phyloP scores from a whole-genome alignment of 371 early-diverging fungal species.

The Homolaphlyctis polyrhiza region DNA sequence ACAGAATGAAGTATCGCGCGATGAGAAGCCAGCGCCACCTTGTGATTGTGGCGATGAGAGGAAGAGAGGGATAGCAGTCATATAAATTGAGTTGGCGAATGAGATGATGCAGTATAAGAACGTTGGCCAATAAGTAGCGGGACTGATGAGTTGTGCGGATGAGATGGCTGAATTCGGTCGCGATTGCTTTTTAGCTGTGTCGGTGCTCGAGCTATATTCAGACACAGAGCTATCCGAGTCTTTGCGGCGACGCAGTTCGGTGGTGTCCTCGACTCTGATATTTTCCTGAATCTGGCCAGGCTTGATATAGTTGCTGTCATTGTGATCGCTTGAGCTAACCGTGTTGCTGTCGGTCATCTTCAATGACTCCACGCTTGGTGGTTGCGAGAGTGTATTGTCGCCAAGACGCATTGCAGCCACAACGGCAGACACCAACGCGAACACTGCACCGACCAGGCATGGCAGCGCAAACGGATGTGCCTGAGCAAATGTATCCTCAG shows the following conservation, averaged over 20 bases:
- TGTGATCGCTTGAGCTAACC: too few species aligned
- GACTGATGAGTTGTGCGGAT: too few species aligned
- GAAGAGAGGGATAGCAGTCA: constrained; percentile 31
- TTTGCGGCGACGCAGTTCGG: too few species aligned
- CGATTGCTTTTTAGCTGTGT: too few species aligned
- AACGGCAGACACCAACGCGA: constrained; percentile 2
- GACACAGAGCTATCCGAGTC: too few species aligned
- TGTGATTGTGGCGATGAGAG: constrained; percentile 15
- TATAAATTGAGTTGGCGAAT: constrained; percentile 31
- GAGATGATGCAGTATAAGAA: constrained; percentile 38
- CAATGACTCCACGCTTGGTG: constrained; percentile 4
- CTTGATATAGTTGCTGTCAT: too few species aligned
- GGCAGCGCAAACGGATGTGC: constrained; percentile 25
- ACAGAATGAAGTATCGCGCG: constrained; percentile 18
- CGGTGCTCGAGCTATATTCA: too few species aligned
- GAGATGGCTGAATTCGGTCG: too few species aligned
- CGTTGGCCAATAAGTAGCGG: too few species aligned
- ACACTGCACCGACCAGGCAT: constrained; percentile 18
- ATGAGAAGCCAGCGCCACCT: constrained; percentile 18
- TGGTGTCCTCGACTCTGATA: too few species aligned
- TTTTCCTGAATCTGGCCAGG: too few species aligned
- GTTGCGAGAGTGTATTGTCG: constrained; percentile 5
- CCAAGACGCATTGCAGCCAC: not conserved
- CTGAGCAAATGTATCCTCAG: constrained; percentile 4
- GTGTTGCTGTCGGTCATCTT: not conserved